Base-by-base conservation (phyloP, 768 basidiomycete species). In the Phaffia tasmanica region DNA sequence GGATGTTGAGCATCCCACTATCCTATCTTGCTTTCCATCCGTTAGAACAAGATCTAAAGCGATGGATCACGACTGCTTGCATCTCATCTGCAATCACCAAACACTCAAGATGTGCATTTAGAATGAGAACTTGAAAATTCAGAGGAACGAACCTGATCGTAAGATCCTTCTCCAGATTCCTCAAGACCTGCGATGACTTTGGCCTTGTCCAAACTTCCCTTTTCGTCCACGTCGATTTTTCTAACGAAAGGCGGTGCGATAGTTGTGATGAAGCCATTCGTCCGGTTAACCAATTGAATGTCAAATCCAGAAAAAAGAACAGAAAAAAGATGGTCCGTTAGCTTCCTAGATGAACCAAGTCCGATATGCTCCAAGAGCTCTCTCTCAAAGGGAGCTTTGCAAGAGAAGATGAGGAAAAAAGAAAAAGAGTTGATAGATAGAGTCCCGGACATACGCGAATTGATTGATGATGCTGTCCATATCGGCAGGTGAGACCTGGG, bases 401-500 rank as follows among this genome's bases (percentile, higher is more conserved):
- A 4, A 54, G 21, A 27, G 8, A 54, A 4, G n/a, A 27, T 54
- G 53, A n/a, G 16, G 27, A 54, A 54, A 4, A 18, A 18, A 54
- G 53, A n/a, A 16, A 27, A 27, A 16, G 16, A 16, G 50, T 30
- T 7, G 48, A 32, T 3, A 25, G 21, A 19, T 30, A 25, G 61
- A 57, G 48, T 69, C 60, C 60, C 18, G 4, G 48, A 82, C 91
- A 71, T 72, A 95, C 94, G 94, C 94, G 86, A 99, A 99, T 68
- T 86, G 84, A 76, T 86, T 90, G 77, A 95, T 85, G 76, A 98
- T 83, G 74, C 89, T 85, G 72, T 91, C 86, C 85, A 97, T 90
- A 79, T 93, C 91, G 81, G 94, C 91, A 74, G 85, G 84, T 51
- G 88, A 81, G 71, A 95, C 85, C 72, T 93, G 86, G 19, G 93